A percentile compares a stretch with the other conserved stretches of the same genome.
Evolutionary conservation across 2,329 filamentous ascomycete genomes (phyloP).

Genomic region (Neofusicoccum kwambonambiense): DNA sequence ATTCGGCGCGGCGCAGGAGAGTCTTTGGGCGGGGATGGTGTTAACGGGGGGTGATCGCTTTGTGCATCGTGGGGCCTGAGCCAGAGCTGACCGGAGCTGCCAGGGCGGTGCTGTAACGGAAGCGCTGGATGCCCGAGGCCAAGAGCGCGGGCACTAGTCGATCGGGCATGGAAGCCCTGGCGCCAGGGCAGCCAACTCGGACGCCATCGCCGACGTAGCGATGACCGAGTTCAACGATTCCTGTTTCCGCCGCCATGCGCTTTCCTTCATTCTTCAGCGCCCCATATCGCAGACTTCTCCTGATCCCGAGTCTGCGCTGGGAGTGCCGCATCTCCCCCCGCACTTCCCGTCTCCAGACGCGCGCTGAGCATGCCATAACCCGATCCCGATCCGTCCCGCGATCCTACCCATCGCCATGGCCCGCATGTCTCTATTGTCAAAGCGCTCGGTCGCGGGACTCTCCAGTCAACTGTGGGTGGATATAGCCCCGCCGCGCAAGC

Average conservation of each 20-base stretch:
- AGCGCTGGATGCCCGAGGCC: constrained; percentile 13
- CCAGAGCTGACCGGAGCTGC: constrained; percentile 5
- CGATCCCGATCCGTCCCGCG: constrained; percentile 10
- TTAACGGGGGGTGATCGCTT: constrained; percentile 18
- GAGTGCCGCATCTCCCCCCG: neutral
- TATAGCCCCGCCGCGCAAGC: neutral
- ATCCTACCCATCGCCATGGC: constrained; percentile 4
- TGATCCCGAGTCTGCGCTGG: neutral
- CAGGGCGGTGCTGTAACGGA: neutral
- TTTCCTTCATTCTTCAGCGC: neutral
- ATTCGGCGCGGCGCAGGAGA: constrained; percentile 6
- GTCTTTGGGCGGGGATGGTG: neutral
- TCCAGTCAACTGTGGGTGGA: neutral
- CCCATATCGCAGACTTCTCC: neutral
- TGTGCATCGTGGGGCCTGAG: constrained; percentile 18
- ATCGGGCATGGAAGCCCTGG: constrained; percentile 13
- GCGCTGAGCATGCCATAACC: constrained; percentile 8
- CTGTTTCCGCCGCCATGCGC: constrained; percentile 1
- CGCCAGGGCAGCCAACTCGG: neutral
- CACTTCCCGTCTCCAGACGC: neutral
- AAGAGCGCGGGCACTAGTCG: constrained; percentile 9
- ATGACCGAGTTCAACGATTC: constrained; percentile 15
- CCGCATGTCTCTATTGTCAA: constrained; percentile 11
- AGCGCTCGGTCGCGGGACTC: constrained; percentile 7
- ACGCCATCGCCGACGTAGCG: constrained; percentile 5